These are phyloP conservation scores for Sarcodon aspratus DNA, from an alignment of 768 basidiomycete genomes.

Conservation along the genomic window DNA sequence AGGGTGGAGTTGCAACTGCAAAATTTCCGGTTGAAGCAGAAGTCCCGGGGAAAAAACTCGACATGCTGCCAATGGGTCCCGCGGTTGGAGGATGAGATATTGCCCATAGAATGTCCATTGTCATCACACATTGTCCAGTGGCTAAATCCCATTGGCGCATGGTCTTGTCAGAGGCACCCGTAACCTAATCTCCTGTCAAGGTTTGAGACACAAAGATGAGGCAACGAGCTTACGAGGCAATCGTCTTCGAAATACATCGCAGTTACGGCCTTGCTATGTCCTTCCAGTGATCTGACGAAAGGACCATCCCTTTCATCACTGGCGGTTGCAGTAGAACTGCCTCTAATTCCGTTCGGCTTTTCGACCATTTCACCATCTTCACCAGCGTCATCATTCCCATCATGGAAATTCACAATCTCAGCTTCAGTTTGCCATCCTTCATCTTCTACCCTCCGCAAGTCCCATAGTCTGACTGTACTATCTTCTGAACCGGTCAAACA, in stretches of 20 bases:
- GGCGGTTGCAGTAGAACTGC: slow-evolving; percentile 19
- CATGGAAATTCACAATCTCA: slow-evolving; percentile 46
- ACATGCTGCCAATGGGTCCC: slow-evolving; percentile 21
- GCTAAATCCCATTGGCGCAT: slow-evolving; percentile 96
- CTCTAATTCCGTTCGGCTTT: slow-evolving; percentile 28
- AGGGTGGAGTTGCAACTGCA: slow-evolving; percentile 77
- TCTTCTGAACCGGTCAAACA: slow-evolving; percentile 90
- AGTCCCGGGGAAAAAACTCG: slow-evolving; percentile 39
- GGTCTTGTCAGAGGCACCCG: slow-evolving; percentile 96
- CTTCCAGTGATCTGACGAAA: slow-evolving; percentile 72
- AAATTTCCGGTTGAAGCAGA: slow-evolving; percentile 54
- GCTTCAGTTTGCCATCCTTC: slow-evolving; percentile 42
- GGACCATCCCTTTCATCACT: slow-evolving; percentile 39
- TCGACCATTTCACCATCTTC: slow-evolving; percentile 26
- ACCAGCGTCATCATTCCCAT: slow-evolving; percentile 57
- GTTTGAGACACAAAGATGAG: neutral
- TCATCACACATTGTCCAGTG: slow-evolving; percentile 96
- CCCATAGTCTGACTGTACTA: slow-evolving; percentile 82
- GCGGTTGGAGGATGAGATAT: slow-evolving; percentile 75
- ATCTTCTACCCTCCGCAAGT: slow-evolving; percentile 74
- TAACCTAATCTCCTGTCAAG: slow-evolving; percentile 47
- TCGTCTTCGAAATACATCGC: slow-evolving; percentile 93
- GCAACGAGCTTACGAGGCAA: slow-evolving; percentile 56
- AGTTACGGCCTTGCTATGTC: slow-evolving; percentile 89
- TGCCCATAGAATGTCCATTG: slow-evolving; percentile 99